phyloP scores from a whole-genome alignment of 2,329 filamentous ascomycete species.

The Pyrenochaeta sp. region DNA sequence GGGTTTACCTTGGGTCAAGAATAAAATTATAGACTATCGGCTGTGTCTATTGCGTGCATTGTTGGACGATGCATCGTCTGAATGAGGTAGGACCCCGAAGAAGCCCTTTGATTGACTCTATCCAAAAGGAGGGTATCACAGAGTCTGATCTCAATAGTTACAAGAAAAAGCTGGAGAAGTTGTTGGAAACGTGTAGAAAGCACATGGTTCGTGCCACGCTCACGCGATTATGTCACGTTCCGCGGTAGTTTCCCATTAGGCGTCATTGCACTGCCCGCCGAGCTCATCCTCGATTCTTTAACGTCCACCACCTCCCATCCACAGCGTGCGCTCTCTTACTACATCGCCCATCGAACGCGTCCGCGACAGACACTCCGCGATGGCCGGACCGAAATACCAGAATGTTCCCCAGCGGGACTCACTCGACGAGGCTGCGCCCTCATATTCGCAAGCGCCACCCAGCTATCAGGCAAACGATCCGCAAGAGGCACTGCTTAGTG shows the following conservation, averaged over 20 bases:
- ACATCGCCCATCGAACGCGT: not conserved
- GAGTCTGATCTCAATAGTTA: too few relatives aligned
- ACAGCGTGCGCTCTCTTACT: not conserved
- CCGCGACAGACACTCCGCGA: conserved; percentile 45
- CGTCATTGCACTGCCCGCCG: not conserved
- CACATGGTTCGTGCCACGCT: not conserved
- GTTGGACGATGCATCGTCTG: too few relatives aligned
- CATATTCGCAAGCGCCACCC: conserved; percentile 80
- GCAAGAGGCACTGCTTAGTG: conserved; percentile 68
- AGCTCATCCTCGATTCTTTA: not conserved
- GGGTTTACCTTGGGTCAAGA: too few relatives aligned
- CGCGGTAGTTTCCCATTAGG: not conserved
- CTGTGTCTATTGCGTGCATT: too few relatives aligned
- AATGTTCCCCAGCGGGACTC: conserved; percentile 87
- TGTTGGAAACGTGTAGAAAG: too few relatives aligned
- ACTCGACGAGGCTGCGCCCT: conserved; percentile 66
- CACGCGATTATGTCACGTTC: not conserved
- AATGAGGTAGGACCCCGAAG: too few relatives aligned
- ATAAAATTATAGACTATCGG: too few relatives aligned
- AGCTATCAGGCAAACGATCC: conserved; percentile 73
- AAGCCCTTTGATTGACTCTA: too few relatives aligned
- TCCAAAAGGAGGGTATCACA: too few relatives aligned
- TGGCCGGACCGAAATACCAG: conserved; percentile 85
- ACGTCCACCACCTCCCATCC: not conserved
- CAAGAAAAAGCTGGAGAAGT: too few relatives aligned